Evolutionary conservation across 495 filamentous ascomycete genomes (phyloP), one percentile per base, ranked within the genome.

Genomic region (Neurospora sp.): DNA sequence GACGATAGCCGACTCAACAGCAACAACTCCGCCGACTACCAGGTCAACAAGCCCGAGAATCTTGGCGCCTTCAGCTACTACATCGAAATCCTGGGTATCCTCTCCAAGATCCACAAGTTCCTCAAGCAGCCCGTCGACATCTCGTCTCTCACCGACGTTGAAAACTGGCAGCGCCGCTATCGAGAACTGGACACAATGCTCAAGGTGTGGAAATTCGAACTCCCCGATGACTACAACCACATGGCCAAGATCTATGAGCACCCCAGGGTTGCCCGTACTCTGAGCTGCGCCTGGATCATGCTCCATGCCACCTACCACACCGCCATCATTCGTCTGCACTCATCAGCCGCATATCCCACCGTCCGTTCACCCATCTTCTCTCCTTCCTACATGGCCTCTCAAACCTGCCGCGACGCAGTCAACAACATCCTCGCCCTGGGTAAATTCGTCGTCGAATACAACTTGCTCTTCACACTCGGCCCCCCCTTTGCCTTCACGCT

Each of bases 301-400:
- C 86, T 96, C n/a, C 94, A 96, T 78, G 90, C 91, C 16, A 91
- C 91, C n/a, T 84, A 81, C 74, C 81, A 84, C 78, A 95, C 92
- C 5, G 90, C 93, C 73, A 89, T 96, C 10, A 96, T 97, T 75
- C 89, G 94, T 20, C 86, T 97, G 14, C 93, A 97, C 83, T 96
- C 94, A n/a, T 95, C 92, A 5, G 93, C 94, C 4, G 94, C 93
- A 5, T 97, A 97, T 79, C 94, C 94, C 31, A 95, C 93, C 20
- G 94, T 91, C 16, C 86, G 92, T 31, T 94, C 92, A 10, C 90
- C 90, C 42, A 93, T 96, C 71, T 97, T 97, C 83, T 92, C 91
- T 0, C 92, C 93, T 2, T 94, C 92, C 7, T 95, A 91, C 81
- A 91, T 89, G 74, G 94, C 94, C 10, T 90, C 89, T 69, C 93